Evolutionary conservation across 345 rosid genomes (phyloP).

Genomic region (Eucalyptus viminalis): DNA sequence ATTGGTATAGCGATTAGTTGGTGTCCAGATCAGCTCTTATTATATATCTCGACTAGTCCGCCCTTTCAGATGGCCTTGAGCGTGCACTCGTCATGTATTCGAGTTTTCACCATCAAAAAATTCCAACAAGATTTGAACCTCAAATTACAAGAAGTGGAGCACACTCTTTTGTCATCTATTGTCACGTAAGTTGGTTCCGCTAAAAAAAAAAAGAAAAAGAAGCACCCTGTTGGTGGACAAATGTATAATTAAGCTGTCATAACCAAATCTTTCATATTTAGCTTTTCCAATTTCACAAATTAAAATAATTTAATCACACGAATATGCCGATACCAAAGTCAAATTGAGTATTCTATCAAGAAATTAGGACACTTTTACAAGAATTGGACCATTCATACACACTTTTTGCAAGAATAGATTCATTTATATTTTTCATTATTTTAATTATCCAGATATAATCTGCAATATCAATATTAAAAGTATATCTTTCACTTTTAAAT

Average conservation of each 20-base stretch:
- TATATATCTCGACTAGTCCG: rapidly evolving
- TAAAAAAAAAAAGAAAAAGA: too few relatives aligned
- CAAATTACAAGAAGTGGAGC: neutral
- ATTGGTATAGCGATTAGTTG: neutral
- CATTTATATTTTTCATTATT: neutral
- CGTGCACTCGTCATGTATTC: rapidly evolving
- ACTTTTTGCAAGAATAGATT: rapidly evolving
- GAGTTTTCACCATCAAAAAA: neutral
- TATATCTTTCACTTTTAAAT: neutral
- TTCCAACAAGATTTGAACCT: neutral
- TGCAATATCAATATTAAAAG: neutral
- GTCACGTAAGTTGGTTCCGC: neutral
- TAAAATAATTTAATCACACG: neutral
- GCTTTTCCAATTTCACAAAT: neutral
- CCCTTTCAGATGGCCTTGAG: neutral
- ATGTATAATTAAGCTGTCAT: neutral
- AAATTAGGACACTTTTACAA: neutral
- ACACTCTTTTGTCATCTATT: neutral
- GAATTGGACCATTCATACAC: neutral
- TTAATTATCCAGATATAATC: neutral
- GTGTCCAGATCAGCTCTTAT: neutral
- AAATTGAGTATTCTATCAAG: neutral
- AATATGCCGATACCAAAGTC: neutral
- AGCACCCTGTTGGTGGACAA: neutral
- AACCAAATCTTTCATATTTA: neutral